phyloP scores from a whole-genome alignment of 2,329 filamentous ascomycete genomes.

The Xylariomycetidae sp. region DNA sequence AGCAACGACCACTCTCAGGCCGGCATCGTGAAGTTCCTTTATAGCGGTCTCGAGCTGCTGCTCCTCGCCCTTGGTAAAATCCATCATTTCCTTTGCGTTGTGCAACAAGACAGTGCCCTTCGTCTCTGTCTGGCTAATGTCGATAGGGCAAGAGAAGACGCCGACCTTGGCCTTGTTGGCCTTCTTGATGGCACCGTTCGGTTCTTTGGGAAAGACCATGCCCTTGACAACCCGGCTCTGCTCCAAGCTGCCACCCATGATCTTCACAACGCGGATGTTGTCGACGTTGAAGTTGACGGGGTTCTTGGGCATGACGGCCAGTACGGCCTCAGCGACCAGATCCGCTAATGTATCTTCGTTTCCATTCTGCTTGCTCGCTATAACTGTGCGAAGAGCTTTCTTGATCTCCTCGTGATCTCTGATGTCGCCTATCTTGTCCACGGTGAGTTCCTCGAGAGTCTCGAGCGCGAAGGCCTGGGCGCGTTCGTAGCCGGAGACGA shows the following conservation, averaged over 20 bases:
- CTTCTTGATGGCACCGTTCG: conserved; percentile 89
- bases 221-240: conserved; percentile 93
- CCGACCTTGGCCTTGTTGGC: conserved; percentile 89
- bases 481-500: conserved; percentile 92
- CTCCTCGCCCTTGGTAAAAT: conserved; percentile 98
- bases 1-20: conserved; percentile 84
- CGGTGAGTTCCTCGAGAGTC: conserved; percentile 76
- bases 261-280: conserved; percentile 98
- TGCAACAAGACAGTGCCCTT: conserved; percentile 96
- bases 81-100: conserved; percentile 97
- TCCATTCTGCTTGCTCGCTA: conserved; percentile 94
- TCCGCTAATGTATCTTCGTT: conserved; percentile 82
- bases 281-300: conserved; percentile 96
- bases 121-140: conserved; percentile 93
- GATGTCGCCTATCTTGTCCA: conserved; percentile 86
- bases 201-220: conserved; percentile 96
- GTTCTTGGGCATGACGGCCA: conserved; percentile 93
- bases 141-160: conserved; percentile 93
- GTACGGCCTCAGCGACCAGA: conserved; percentile 77
- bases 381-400: conserved; percentile 92
- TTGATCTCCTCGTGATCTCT: conserved; percentile 74
- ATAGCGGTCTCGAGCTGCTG: conserved; percentile 80
- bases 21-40: conserved; percentile 94
- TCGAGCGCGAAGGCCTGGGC: conserved; percentile 85
- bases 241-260: conserved; percentile 94